Evolutionary conservation across 805 yeast species (phyloP), one percentile per base, ranked within the genome.

Genomic region (Nadsonia fulvescens): DNA sequence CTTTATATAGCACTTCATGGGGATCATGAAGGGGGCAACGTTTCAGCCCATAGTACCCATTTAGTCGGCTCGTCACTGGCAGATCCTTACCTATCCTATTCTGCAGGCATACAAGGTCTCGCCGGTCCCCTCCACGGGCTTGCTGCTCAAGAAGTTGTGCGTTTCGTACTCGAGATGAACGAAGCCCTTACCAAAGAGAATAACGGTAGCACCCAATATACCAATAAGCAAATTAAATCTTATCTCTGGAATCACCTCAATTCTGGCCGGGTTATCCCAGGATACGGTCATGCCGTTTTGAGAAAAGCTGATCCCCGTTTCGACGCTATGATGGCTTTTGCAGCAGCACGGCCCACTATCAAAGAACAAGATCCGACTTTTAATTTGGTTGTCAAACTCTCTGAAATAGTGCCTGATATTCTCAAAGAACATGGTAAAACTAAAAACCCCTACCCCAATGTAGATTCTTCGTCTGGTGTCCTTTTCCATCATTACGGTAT

Each of bases 401-500:
- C 72, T 56, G 73, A 75, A 54, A 77, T 76, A 43, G 89, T 89
- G 36, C 89, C 89, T 54, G 63, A 53, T 39, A 86, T 76, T 27
- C 64, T 76, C 42, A 70, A 76, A 42, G 61, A 72, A 57, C 86
- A 76, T 54, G 89, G 86, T 53, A 77, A 77, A 68, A 76, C 86
- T 48, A 75, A 76, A 68, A 76, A 76, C 68, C 89, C 89, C 57
- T 76, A 82, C 82, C 89, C 91, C 56, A 76, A 76, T 50, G 91
- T 76, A 38, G 91, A 76, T 57, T 73, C 89, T 29, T 81, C 73
- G 58, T 74, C 86, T 26, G 91, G 91, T 58, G 81, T 75, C 36
- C 56, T 77, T 42, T 63, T 76, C 54, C 83, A 76, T 56, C 71
- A 77, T 66, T 76, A 76, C 59, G 91, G 91, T 42, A 58, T 76